Conservation (phyloP, 2,329 filamentous ascomycete species). For the Aspergillus luchuensis region DNA sequence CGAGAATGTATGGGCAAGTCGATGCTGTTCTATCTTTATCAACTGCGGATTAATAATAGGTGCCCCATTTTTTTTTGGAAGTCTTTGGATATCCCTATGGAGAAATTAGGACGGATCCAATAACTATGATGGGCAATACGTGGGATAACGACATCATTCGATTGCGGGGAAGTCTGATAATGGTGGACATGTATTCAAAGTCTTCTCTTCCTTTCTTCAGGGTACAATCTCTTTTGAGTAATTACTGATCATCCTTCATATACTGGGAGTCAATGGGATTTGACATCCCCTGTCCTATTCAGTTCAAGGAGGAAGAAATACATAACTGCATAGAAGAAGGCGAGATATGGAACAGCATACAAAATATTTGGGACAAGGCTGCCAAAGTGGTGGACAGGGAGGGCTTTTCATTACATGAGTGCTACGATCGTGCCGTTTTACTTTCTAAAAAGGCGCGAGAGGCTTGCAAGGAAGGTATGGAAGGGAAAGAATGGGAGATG, state of each 20-base stretch:
- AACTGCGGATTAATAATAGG: conserved; percentile 18
- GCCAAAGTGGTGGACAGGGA: conserved; percentile 37
- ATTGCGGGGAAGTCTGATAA: conserved; percentile 29
- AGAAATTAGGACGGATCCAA: conserved; percentile 20
- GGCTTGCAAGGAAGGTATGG: conserved; percentile 32
- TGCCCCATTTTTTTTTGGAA: conserved; percentile 18
- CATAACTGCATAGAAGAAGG: conserved; percentile 15
- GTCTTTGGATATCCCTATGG: conserved; percentile 19
- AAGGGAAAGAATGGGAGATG: conserved; percentile 32
- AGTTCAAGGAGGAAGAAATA: conserved; percentile 28
- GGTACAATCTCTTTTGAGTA: not conserved
- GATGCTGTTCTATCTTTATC: conserved; percentile 27
- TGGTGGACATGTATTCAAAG: conserved; percentile 25
- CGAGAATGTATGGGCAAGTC: conserved; percentile 24
- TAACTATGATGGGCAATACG: conserved; percentile 25
- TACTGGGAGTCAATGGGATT: conserved; percentile 24
- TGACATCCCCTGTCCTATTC: conserved; percentile 24
- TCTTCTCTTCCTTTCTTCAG: not conserved
- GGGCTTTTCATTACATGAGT: conserved; percentile 41
- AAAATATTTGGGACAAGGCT: conserved; percentile 38
- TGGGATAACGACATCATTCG: conserved; percentile 30
- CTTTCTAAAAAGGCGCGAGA: conserved; percentile 40
- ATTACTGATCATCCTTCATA: conserved; percentile 12
- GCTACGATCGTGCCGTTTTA: conserved; percentile 38
- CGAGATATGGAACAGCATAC: conserved; percentile 28